These are phyloP conservation scores for Lodderomyces metapsilosis DNA, from an alignment of 1,139 yeast species.

Conservation along the genomic window DNA sequence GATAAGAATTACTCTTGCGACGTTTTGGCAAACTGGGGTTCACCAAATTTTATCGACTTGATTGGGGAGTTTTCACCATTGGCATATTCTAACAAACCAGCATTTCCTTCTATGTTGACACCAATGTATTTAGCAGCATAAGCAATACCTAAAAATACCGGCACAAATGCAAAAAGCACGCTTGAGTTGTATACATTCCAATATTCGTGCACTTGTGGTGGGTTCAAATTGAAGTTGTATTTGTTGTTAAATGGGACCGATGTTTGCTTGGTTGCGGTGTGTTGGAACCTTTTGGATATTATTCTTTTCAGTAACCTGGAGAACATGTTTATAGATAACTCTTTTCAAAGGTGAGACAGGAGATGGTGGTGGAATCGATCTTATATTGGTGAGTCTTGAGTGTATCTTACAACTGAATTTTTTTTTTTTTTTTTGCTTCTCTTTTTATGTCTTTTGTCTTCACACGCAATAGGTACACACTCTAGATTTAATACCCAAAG, in stretches of 20 bases:
- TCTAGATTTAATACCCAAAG: too few relatives aligned
- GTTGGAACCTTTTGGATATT: conserved; percentile 30
- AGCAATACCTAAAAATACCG: conserved; percentile 35
- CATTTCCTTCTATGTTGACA: conserved; percentile 28
- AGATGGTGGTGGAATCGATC: too few relatives aligned
- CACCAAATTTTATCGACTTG: conserved; percentile 37
- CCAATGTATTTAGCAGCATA: conserved; percentile 36
- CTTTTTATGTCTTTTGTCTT: too few relatives aligned
- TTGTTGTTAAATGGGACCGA: conserved; percentile 35
- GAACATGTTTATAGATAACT: conserved; percentile 21
- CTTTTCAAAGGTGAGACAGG: not conserved
- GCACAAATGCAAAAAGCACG: conserved; percentile 39
- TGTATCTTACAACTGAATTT: too few relatives aligned
- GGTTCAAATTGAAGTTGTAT: conserved; percentile 42
- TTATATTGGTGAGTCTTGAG: too few relatives aligned
- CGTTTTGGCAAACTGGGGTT: conserved; percentile 27
- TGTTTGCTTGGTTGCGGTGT: conserved; percentile 22
- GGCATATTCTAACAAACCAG: conserved; percentile 35
- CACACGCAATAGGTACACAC: too few relatives aligned
- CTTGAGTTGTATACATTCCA: conserved; percentile 44
- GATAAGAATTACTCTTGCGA: not conserved
- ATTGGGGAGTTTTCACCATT: conserved; percentile 39
- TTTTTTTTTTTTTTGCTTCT: too few relatives aligned
- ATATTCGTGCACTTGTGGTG: conserved; percentile 50
- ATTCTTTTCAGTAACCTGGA: conserved; percentile 22